Base-by-base conservation (phyloP, 2,329 filamentous ascomycete genomes). In the Fusarium sp. region DNA sequence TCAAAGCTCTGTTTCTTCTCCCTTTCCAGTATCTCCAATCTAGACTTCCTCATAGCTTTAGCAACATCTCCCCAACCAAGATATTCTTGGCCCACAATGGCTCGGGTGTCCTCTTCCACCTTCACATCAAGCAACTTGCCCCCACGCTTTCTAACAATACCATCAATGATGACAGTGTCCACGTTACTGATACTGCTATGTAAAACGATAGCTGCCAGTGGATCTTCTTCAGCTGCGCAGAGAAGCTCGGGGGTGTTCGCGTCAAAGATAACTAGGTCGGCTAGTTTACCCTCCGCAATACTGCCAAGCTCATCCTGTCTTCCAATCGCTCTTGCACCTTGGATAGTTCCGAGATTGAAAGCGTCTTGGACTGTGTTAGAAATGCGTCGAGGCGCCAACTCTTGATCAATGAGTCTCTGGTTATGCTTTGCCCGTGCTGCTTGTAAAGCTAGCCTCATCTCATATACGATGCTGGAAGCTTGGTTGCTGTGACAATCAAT, bases 401-500 rank as follows among this genome's bases (percentile, higher is more conserved):
- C 61, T 7, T 64, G 48, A 7, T 48, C 34, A 11, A 64, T 56
- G 4, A 45, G 1, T 4, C 3, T 63, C 29, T 64, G 58, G 7
- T 64, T 47, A 12, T 57, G 6, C 5, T 48, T 63, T 4, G 58
- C 58, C 3, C 61, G 18, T 0, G 58, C 46, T 2, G 42, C 58
- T 18, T 64, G 61, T 6, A 64, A 13, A 1, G 34, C 61, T 0
- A 64, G 32, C 8, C 61, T 57, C 61, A 64, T 64, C 10, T 64
- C 61, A 13, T 64, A 64, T 0, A 64, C 29, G 1, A 64, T 63
- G 4, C 61, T 64, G 0, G 61, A 64, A 9, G 58, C 61, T 12
- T 64, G 61, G 2, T 64, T 64, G 3, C 48, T 63, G 16, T 63
- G 61, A 8, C 61, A 64, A 6, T 64, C 61, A 5, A 63, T 48